Evolutionary conservation across 352 stramenopile species (phyloP).

Genomic region (Globisporangium sylvaticum): DNA sequence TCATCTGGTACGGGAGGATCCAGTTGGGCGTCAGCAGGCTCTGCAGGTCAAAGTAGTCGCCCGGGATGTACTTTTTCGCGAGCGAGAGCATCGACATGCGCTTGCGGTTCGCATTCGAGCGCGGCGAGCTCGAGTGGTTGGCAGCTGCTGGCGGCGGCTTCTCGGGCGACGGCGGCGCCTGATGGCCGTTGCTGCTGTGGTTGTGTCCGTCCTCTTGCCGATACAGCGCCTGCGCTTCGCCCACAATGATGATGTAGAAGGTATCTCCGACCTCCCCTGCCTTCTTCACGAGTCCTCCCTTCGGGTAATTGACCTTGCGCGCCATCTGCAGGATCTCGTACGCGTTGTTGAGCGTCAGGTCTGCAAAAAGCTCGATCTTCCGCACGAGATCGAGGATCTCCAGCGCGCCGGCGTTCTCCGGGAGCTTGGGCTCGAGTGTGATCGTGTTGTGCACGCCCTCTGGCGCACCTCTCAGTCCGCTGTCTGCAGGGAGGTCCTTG

Average conservation of each 20-base stretch:
- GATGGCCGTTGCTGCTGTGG: neutral
- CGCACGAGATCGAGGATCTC: slow-evolving; percentile 84
- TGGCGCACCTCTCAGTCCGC: slow-evolving; percentile 83
- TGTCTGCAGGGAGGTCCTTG: slow-evolving; percentile 70
- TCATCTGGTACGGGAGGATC: slow-evolving; percentile 57
- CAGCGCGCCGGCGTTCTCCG: slow-evolving; percentile 71
- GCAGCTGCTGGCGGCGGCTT: neutral
- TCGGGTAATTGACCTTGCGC: slow-evolving; percentile 59
- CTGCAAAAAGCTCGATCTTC: slow-evolving; percentile 80
- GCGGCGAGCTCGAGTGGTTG: slow-evolving; percentile 12
- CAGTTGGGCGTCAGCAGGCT: slow-evolving; percentile 72
- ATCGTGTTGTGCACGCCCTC: slow-evolving; percentile 89
- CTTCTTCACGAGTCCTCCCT: slow-evolving; percentile 50
- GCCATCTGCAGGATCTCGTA: slow-evolving; percentile 87
- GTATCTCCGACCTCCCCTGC: slow-evolving; percentile 46
- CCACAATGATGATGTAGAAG: slow-evolving; percentile 83
- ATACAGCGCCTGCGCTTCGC: slow-evolving; percentile 59
- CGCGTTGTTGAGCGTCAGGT: slow-evolving; percentile 80
- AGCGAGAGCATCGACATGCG: slow-evolving; percentile 58
- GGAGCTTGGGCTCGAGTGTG: slow-evolving; percentile 66
- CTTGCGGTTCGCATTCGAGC: slow-evolving; percentile 30
- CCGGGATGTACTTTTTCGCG: slow-evolving; percentile 75
- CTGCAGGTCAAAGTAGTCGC: slow-evolving; percentile 88
- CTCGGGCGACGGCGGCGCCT: slow-evolving; percentile 3
- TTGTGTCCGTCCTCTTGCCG: slow-evolving; percentile 16